These are phyloP conservation scores for Ceratocystis colombiana DNA, from an alignment of 2,329 filamentous ascomycete genomes.

Conservation along the genomic window DNA sequence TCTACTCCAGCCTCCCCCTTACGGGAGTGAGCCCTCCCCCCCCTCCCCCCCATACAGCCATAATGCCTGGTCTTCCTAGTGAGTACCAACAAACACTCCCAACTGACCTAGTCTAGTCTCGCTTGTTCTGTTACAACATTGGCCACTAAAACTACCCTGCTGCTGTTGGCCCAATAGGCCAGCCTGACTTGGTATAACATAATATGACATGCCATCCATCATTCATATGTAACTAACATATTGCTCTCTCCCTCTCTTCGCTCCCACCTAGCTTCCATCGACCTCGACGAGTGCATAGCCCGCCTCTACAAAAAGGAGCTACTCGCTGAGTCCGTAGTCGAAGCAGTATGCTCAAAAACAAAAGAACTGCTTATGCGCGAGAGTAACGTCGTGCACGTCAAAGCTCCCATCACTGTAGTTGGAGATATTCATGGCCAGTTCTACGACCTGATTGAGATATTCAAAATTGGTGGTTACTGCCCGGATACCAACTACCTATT, in stretches of 20 bases:
- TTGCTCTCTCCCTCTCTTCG: slow-evolving; percentile 2
- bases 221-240: background rate
- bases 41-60: background rate
- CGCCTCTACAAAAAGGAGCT: slow-evolving; percentile 95
- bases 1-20: slow-evolving; percentile 1
- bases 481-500: slow-evolving; percentile 98
- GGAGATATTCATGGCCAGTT: slow-evolving; percentile 99
- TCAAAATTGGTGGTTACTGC: slow-evolving; percentile 94
- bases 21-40: slow-evolving; percentile 3
- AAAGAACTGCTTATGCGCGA: slow-evolving; percentile 99
- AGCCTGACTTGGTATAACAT: too few species aligned
- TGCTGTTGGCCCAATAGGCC: background rate
- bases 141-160: background rate
- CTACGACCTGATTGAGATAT: slow-evolving; percentile 98
- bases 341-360: slow-evolving; percentile 97
- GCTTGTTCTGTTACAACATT: background rate
- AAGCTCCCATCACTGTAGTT: slow-evolving; percentile 89
- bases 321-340: slow-evolving; percentile 92
- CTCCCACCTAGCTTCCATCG: slow-evolving; percentile 64
- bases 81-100: background rate
- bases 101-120: background rate
- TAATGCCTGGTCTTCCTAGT: slow-evolving; percentile 25
- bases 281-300: slow-evolving; percentile 96
- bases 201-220: background rate
- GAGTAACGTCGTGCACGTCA: slow-evolving; percentile 98